Percentiles rank a stretch among this genome's conserved stretches.
Conservation (phyloP, 2,329 filamentous ascomycete species). For the Emmonsiellopsis sp. region DNA sequence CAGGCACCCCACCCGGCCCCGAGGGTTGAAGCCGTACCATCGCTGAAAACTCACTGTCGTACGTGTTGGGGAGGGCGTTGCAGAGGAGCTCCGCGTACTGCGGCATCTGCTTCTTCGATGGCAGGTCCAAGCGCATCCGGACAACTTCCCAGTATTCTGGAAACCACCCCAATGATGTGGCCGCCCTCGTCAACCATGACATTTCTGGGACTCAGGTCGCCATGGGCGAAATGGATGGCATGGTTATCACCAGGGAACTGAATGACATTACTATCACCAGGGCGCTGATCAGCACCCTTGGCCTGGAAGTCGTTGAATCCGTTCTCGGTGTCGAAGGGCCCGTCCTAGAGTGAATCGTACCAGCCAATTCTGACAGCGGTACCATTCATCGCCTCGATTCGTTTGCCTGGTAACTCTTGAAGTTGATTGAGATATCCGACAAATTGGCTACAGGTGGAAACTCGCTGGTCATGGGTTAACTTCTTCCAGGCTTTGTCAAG, state of each 20-base stretch:
- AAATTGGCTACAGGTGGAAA: background rate
- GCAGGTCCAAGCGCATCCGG: slow-evolving; percentile 3
- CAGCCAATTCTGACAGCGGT: background rate
- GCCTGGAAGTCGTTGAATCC: slow-evolving; percentile 5
- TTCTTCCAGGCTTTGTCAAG: slow-evolving; percentile 1
- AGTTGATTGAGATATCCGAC: slow-evolving; percentile 2
- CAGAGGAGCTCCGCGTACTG: background rate
- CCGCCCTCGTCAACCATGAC: slow-evolving; percentile 10
- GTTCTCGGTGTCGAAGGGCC: slow-evolving; percentile 6
- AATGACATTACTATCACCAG: background rate
- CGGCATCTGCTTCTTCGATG: slow-evolving; percentile 1
- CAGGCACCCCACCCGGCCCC: background rate
- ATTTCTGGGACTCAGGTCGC: slow-evolving; percentile 10
- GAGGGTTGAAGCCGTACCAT: background rate
- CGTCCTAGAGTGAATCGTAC: background rate
- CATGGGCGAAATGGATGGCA: slow-evolving; percentile 8
- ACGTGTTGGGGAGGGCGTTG: background rate
- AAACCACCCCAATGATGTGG: slow-evolving; percentile 14
- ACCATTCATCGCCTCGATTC: background rate
- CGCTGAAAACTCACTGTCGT: background rate
- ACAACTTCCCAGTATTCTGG: slow-evolving; percentile 8
- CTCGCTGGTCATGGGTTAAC: background rate
- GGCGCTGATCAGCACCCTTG: background rate
- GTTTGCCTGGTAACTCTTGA: slow-evolving; percentile 3
- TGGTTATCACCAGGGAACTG: slow-evolving; percentile 1